Evolutionary conservation across 805 yeast species (phyloP), one percentile per base, ranked within the genome.

Genomic region (Nematodospora valgi): DNA sequence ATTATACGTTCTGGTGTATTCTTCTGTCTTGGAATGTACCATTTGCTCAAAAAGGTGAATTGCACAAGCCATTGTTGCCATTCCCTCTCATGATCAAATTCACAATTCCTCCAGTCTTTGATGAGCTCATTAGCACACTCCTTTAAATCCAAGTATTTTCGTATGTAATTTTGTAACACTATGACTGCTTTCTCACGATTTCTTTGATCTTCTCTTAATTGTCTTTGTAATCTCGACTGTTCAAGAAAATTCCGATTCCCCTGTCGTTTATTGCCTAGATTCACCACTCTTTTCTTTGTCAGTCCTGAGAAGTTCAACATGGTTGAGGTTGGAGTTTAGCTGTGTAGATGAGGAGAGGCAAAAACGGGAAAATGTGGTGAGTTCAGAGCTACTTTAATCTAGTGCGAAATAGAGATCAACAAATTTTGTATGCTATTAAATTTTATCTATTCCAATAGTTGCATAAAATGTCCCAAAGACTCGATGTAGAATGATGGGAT

Each of bases 241-340:
- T 73, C 75, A n/a, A 91, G 58, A 33, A 72, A 65, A 46, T 71
- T 55, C 21, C 35, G 33, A 11, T 27, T 30, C 41, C 59, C 35
- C 7, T 41, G 35, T 7, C 38, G 32, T 18, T 37, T 38, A 54
- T 82, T 62, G 50, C 91, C 72, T 46, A 77, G 68, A 64, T 91
- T 84, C 42, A 83, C 75, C 35, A 73, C 74, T 23, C 83, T 64
- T 35, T 78, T 64, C 43, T 77, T 71, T 13, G 78, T 65, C 45
- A 76, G 80, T 4, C 94, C 94, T 8, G 78, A 73, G 61, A 85
- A 86, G 61, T 80, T 78, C 26, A 67, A 36, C 72, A 68, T 68
- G 26, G 7, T 6, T 6, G 14, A 31, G 21, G 18, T 14, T 6
- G 28, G 28, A 7, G 22, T 7, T 20, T 7, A 20, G 22, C 12